Percentiles rank a stretch among this genome's conserved stretches.
These are phyloP conservation scores for Xanthoconium stramineum DNA, from an alignment of 768 basidiomycete species.

Conservation along the genomic window DNA sequence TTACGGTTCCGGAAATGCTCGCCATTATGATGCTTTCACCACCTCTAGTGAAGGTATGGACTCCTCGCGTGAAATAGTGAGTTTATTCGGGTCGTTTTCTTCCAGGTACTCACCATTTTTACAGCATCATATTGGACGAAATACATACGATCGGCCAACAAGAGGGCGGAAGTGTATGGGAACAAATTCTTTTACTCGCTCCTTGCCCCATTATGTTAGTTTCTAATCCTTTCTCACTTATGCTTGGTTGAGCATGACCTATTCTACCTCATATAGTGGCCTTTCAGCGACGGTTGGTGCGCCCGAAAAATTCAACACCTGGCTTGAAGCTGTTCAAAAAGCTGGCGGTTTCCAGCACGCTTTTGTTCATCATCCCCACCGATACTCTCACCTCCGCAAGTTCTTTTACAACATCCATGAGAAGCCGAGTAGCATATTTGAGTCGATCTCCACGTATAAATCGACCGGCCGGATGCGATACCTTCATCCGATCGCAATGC, in stretches of 20 bases:
- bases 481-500: conserved; percentile 59
- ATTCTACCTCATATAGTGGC: conserved; percentile 39
- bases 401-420: conserved; percentile 47
- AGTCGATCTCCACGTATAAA: conserved; percentile 34
- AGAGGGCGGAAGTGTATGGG: conserved; percentile 69
- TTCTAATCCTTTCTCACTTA: not conserved
- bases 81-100: not conserved
- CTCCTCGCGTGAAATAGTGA: conserved; percentile 58
- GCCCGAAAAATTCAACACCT: conserved; percentile 60
- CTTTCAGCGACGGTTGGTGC: conserved; percentile 70
- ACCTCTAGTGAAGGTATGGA: conserved; percentile 57
- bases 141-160: conserved; percentile 68
- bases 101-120: not conserved
- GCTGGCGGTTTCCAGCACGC: conserved; percentile 57
- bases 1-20: conserved; percentile 72
- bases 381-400: conserved; percentile 74
- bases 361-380: conserved; percentile 61
- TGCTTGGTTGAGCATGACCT: not conserved
- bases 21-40: conserved; percentile 70
- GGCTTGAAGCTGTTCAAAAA: conserved; percentile 61
- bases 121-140: conserved; percentile 58
- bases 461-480: conserved; percentile 45
- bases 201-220: conserved; percentile 71
- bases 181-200: conserved; percentile 67
- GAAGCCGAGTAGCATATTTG: conserved; percentile 26